Evolutionary conservation across 202 grass and related monocot species (phyloP), one percentile per base, ranked within the genome.

Genomic region (Cymbopogon flexuosus): DNA sequence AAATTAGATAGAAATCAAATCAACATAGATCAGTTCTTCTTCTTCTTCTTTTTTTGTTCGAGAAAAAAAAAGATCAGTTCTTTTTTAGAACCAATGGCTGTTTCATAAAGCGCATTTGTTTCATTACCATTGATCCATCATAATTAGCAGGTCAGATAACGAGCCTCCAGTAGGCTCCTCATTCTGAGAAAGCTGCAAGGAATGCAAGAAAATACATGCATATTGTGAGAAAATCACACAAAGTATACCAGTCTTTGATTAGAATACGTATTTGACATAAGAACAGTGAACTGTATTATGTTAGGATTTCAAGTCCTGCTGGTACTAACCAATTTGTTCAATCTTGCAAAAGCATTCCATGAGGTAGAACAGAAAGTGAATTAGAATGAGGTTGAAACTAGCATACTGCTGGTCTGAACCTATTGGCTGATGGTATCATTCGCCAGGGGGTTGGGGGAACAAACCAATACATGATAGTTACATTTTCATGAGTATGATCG

Each of bases 51-150:
- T 2, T 27, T 27, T 27, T 27, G 27, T 27, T 27, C 27, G 27
- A 27, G 27, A 27, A 27, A 27, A 27, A 27, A 27, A 27, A 27
- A 27, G 27, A 27, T 27, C 27, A 27, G 27, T 27, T 27, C 27
- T 27, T 40, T 40, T 40, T 7, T 7, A 40, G 37, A 40, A 40
- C 37, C 2, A 40, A 49, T 51, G 0, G 15, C 19, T 40, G n/a
- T 47, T 39, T 39, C 14, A 56, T 43, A 18, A 63, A 33, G n/a
- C 66, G 6, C 36, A 62, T 80, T 34, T 62, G 56, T 80, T 57
- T 22, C 8, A 22, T 57, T 57, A 88, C 86, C 81, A 56, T 69
- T 80, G 31, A 33, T 33, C 31, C 31, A 88, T 57, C 62, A 16
- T 21, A 24, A 70, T 45, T 61, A 84, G 16, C 31, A 70, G 56